phyloP scores from a whole-genome alignment of 1,139 yeast genomes.

The Geotrichum citri-aurantii region DNA sequence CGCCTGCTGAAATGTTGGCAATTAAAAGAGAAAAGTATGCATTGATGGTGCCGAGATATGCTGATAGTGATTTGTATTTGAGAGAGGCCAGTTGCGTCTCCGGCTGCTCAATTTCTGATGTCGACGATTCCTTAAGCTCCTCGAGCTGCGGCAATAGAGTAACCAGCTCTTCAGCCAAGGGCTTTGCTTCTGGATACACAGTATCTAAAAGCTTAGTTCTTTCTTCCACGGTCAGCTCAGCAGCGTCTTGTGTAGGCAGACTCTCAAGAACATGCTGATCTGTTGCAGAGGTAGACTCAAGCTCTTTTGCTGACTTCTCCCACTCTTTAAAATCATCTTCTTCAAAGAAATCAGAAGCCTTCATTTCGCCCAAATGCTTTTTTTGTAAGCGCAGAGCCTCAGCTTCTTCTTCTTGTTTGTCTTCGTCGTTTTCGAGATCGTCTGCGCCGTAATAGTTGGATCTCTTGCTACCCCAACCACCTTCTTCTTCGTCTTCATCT shows the following conservation, averaged over 20 bases:
- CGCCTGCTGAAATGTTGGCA: constrained; percentile 42
- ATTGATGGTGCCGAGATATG: constrained; percentile 69
- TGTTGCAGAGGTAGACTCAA: constrained; percentile 34
- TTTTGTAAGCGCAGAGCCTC: constrained; percentile 88
- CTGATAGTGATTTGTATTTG: constrained; percentile 53
- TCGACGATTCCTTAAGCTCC: constrained; percentile 28
- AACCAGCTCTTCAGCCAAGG: constrained; percentile 62
- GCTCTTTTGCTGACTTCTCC: constrained; percentile 30
- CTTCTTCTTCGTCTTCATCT: constrained; percentile 47
- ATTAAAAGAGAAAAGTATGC: constrained; percentile 70
- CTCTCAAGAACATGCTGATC: constrained; percentile 23
- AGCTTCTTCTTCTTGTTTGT: constrained; percentile 70
- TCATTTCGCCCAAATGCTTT: constrained; percentile 72
- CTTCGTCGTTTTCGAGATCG: constrained; percentile 63
- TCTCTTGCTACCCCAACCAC: constrained; percentile 75
- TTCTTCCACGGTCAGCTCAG: constrained; percentile 39
- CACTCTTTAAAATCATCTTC: constrained; percentile 67
- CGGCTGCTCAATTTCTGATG: constrained; percentile 31
- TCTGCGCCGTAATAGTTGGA: constrained; percentile 83
- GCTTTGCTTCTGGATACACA: constrained; percentile 72
- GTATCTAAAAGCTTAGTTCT: constrained; percentile 28
- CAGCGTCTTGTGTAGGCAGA: constrained; percentile 35
- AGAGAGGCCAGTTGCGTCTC: constrained; percentile 37
- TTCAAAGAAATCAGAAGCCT: constrained; percentile 76
- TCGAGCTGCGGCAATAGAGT: constrained; percentile 44